phyloP scores from a whole-genome alignment of 768 basidiomycete species.

The Rhodotorula babjevae region DNA sequence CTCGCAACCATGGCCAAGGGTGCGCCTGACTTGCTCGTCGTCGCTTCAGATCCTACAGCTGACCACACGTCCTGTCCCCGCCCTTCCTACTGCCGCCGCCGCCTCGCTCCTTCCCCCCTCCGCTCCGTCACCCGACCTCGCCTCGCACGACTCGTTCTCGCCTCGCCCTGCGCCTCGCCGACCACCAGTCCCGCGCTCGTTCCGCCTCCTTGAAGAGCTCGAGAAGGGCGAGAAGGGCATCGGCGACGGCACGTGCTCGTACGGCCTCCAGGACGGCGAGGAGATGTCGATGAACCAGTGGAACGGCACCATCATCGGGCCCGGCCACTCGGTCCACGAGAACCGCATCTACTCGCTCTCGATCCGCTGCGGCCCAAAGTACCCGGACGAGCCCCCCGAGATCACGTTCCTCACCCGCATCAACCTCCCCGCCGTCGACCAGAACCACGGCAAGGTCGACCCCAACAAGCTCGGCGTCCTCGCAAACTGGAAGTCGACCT shows the following conservation, averaged over 20 bases:
- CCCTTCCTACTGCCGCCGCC: background rate
- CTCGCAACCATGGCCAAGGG: conserved; percentile 14
- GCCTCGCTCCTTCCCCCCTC: background rate
- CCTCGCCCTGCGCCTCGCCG: background rate
- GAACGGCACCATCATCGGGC: conserved; percentile 99
- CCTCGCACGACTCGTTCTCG: too few relatives aligned
- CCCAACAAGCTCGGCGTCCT: conserved; percentile 66
- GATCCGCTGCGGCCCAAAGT: conserved; percentile 71
- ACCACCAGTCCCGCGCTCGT: conserved; percentile 81
- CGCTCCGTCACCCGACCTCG: background rate
- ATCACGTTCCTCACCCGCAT: conserved; percentile 84
- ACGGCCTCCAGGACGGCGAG: conserved; percentile 89
- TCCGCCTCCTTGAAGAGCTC: conserved; percentile 92
- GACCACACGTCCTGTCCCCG: background rate
- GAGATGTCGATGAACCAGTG: conserved; percentile 97
- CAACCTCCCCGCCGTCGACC: conserved; percentile 86
- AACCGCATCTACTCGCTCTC: conserved; percentile 96
- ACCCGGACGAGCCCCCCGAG: conserved; percentile 71
- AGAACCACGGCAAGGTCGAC: conserved; percentile 72
- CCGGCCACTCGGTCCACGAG: conserved; percentile 96
- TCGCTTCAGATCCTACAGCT: background rate
- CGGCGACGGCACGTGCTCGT: conserved; percentile 95
- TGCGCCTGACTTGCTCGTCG: background rate
- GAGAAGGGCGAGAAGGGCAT: conserved; percentile 99
- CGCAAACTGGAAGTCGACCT: conserved; percentile 65